Evolutionary conservation across 768 basidiomycete genomes (phyloP).

Genomic region (Auricularia sp.): DNA sequence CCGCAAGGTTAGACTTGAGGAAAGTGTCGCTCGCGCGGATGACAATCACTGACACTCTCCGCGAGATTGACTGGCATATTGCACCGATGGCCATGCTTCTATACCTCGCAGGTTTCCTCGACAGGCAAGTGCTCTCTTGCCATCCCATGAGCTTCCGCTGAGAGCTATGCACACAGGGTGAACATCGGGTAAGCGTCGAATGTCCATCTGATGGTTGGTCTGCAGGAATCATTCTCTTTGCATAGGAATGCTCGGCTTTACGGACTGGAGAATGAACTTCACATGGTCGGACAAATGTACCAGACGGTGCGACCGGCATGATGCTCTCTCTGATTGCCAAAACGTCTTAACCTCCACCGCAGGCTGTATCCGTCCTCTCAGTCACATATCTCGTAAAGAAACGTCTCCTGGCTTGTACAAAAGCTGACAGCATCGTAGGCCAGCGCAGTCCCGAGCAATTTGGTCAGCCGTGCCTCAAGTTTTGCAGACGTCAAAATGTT

Average conservation of each 20-base stretch:
- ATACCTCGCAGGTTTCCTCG: conserved; percentile 6
- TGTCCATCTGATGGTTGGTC: neutral
- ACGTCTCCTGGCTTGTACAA: neutral
- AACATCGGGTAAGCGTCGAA: neutral
- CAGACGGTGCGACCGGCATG: conserved; percentile 3
- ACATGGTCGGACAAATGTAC: conserved; percentile 5
- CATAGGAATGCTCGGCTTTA: conserved; percentile 10
- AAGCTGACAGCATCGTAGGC: neutral
- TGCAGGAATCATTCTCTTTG: neutral
- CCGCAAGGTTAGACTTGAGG: no score
- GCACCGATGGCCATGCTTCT: conserved; percentile 6
- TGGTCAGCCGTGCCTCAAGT: neutral
- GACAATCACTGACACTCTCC: neutral
- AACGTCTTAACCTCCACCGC: neutral
- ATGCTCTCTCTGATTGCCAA: neutral
- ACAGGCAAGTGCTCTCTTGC: neutral
- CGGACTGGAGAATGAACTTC: conserved; percentile 8
- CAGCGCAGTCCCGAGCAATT: neutral
- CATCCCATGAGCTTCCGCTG: no score
- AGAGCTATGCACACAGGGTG: neutral
- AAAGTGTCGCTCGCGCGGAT: no score
- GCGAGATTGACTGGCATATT: conserved; percentile 7
- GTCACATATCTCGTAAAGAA: conserved; percentile 4
- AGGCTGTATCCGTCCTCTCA: conserved; percentile 5
- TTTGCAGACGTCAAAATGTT: neutral